Percentiles rank a stretch among this genome's conserved stretches.
These are phyloP conservation scores for Acephala macrosclerotiorum DNA, from an alignment of 2,329 filamentous ascomycete species.

Conservation along the genomic window DNA sequence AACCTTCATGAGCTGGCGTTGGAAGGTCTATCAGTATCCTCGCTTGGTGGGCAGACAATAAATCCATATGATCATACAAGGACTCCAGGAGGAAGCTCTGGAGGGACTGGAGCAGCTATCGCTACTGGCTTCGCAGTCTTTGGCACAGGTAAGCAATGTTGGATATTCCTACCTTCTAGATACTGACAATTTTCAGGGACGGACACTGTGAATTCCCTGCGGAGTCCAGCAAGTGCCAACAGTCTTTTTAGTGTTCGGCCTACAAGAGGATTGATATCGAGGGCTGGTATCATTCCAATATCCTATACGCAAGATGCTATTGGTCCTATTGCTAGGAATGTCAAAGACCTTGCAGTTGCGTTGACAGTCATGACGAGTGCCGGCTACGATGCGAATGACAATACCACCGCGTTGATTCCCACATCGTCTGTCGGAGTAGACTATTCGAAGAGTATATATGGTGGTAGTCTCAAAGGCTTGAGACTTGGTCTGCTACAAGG, in stretches of 20 bases:
- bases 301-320: conserved; percentile 63
- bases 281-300: conserved; percentile 61
- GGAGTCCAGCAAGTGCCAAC: conserved; percentile 68
- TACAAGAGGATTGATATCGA: conserved; percentile 58
- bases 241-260: conserved; percentile 66
- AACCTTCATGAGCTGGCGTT: conserved; percentile 84
- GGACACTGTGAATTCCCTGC: conserved; percentile 68
- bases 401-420: conserved; percentile 58
- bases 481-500: conserved; percentile 52
- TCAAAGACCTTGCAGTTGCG: conserved; percentile 58
- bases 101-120: conserved; percentile 67
- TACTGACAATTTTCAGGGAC: conserved; percentile 44
- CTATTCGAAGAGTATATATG: conserved; percentile 50
- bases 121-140: conserved; percentile 62
- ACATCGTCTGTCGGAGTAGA: conserved; percentile 50
- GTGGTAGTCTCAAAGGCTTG: conserved; percentile 47
- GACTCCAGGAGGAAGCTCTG: conserved; percentile 71
- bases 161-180: neutral
- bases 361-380: conserved; percentile 60
- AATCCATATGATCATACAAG: conserved; percentile 71
- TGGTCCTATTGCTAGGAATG: conserved; percentile 59
- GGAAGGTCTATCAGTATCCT: conserved; percentile 69
- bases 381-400: conserved; percentile 59
- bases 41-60: conserved; percentile 67
- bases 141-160: conserved; percentile 53